Conservation (phyloP, 2,329 filamentous ascomycete genomes). For the Diaporthe destruens region DNA sequence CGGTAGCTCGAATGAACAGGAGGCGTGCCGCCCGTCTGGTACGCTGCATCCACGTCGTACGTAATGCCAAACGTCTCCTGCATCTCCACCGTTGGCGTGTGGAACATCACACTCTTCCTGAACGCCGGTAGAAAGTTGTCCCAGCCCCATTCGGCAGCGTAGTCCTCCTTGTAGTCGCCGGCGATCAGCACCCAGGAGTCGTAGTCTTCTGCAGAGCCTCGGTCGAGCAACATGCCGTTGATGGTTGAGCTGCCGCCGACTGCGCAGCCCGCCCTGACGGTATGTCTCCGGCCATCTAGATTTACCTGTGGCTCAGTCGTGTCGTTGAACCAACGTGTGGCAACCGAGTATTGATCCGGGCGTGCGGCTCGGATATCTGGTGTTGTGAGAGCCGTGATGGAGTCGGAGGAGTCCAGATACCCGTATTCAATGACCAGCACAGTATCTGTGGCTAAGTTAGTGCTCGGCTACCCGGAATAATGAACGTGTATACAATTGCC, state of each 20-base stretch:
- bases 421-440: slow-evolving; percentile 26
- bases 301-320: slow-evolving; percentile 21
- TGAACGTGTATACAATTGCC: background rate
- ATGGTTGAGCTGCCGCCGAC: slow-evolving; percentile 32
- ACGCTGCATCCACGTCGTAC: slow-evolving; percentile 33
- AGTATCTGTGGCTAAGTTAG: slow-evolving; percentile 10
- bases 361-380: background rate
- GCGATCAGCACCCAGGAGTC: slow-evolving; percentile 28
- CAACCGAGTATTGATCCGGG: slow-evolving; percentile 17
- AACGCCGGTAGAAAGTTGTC: slow-evolving; percentile 18
- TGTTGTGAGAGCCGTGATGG: slow-evolving; percentile 15
- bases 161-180: slow-evolving; percentile 11
- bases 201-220: slow-evolving; percentile 30
- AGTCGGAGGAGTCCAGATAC: slow-evolving; percentile 27
- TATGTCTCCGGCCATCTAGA: slow-evolving; percentile 12
- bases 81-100: slow-evolving; percentile 17
- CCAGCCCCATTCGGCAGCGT: slow-evolving; percentile 25
- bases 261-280: slow-evolving; percentile 25
- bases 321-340: slow-evolving; percentile 25
- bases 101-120: slow-evolving; percentile 28
- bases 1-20: slow-evolving; percentile 35
- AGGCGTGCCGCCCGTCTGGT: slow-evolving; percentile 25
- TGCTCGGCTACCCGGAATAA: background rate
- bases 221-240: slow-evolving; percentile 23
- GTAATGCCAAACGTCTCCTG: slow-evolving; percentile 21